Conservation (phyloP, 2,329 filamentous ascomycete species). For the Hypoxylon sp. region DNA sequence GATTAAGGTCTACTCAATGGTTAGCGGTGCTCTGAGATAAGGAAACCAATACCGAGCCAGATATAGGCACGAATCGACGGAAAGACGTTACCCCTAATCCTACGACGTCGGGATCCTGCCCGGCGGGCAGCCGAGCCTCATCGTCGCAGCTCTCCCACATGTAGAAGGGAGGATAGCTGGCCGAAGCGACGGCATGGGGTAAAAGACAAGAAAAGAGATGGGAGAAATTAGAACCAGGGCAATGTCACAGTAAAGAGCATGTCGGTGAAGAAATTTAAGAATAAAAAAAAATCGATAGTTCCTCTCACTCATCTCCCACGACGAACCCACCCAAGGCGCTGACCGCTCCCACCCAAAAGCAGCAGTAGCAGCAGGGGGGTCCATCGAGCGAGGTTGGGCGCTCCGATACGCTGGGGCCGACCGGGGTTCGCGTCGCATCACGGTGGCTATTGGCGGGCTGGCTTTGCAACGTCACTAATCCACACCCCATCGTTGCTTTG, state of each 20-base stretch:
- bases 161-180: constrained; percentile 39
- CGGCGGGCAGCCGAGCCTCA: constrained; percentile 41
- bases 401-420: constrained; percentile 42
- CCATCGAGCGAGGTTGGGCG: constrained; percentile 32
- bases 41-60: neutral
- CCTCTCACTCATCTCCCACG: constrained; percentile 17
- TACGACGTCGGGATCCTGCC: constrained; percentile 44
- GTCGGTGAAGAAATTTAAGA: constrained; percentile 35
- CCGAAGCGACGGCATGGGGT: constrained; percentile 42
- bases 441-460: constrained; percentile 36
- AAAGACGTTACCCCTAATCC: constrained; percentile 39
- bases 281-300: constrained; percentile 19
- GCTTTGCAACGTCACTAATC: constrained; percentile 41
- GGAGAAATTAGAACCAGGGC: constrained; percentile 8
- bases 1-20: constrained; percentile 39
- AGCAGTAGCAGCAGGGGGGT: constrained; percentile 35
- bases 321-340: constrained; percentile 19
- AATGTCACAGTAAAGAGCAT: constrained; percentile 8
- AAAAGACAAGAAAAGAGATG: constrained; percentile 24
- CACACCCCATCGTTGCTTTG: constrained; percentile 28
- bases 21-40: constrained; percentile 21
- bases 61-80: neutral
- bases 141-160: constrained; percentile 44
- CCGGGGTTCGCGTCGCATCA: constrained; percentile 35
- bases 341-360: constrained; percentile 2